phyloP scores from a whole-genome alignment of 768 basidiomycete species.

The Boletus insuetus region DNA sequence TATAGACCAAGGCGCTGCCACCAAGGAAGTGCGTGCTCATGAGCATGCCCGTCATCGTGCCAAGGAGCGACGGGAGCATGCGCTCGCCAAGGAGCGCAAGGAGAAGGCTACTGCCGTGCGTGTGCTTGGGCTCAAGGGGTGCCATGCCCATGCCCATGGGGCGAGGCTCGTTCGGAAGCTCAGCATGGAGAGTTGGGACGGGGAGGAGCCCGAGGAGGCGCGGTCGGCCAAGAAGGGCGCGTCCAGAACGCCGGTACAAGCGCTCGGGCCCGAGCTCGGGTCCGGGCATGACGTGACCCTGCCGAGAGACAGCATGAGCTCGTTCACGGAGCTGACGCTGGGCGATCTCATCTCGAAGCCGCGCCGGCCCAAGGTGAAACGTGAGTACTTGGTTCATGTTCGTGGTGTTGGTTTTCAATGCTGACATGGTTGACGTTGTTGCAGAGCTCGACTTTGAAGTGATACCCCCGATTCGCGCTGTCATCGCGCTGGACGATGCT shows the following conservation, averaged over 20 bases:
- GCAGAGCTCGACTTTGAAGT: slow-evolving; percentile 30
- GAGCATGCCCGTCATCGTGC: slow-evolving; percentile 34
- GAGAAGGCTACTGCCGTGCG: slow-evolving; percentile 21
- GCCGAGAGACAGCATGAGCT: slow-evolving; percentile 3
- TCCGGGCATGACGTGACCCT: not conserved
- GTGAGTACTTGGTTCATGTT: slow-evolving; percentile 11
- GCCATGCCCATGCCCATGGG: not conserved
- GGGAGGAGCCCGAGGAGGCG: slow-evolving; percentile 13
- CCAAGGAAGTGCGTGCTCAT: slow-evolving; percentile 32
- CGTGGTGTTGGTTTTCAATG: not conserved
- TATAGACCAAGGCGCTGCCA: slow-evolving; percentile 13
- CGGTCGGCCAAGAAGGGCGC: not conserved
- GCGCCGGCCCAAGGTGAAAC: slow-evolving; percentile 22
- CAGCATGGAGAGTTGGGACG: slow-evolving; percentile 31
- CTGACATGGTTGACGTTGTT: not conserved
- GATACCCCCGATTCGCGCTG: slow-evolving; percentile 29
- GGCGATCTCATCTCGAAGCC: slow-evolving; percentile 27
- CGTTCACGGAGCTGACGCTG: slow-evolving; percentile 23
- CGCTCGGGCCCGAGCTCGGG: not conserved
- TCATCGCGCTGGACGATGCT: slow-evolving; percentile 31
- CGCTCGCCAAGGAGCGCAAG: slow-evolving; percentile 32
- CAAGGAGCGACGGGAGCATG: slow-evolving; percentile 33
- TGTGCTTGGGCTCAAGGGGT: slow-evolving; percentile 19
- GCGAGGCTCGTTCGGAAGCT: slow-evolving; percentile 22
- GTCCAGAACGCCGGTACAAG: not conserved